Conservation (phyloP, 1,284 basidiomycete genomes). For the Pascua guehoae region DNA sequence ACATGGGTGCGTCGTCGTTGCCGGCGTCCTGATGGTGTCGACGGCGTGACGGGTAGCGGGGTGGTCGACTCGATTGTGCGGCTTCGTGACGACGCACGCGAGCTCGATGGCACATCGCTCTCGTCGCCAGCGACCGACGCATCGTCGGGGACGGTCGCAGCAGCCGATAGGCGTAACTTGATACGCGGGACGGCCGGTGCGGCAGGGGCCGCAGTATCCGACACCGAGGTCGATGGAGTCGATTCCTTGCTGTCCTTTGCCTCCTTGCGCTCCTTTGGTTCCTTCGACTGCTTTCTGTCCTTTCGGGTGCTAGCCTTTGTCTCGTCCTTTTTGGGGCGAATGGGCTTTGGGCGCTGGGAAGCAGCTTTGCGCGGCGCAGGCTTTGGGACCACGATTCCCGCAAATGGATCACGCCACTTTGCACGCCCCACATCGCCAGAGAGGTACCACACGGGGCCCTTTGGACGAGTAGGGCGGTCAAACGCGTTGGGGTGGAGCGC, state of each 20-base stretch:
- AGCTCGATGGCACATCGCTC: conserved; percentile 6
- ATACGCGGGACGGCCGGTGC: conserved; percentile 10
- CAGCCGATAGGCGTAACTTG: conserved; percentile 11
- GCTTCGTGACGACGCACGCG: conserved; percentile 12
- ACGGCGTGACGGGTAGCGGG: conserved; percentile 3
- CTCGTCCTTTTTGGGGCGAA: conserved; percentile 11
- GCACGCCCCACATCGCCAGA: conserved; percentile 26
- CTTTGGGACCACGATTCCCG: conserved; percentile 40
- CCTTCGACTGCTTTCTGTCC: background rate
- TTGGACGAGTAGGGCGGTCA: conserved; percentile 31
- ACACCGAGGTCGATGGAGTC: conserved; percentile 1
- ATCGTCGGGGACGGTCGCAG: background rate
- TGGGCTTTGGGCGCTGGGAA: conserved; percentile 20
- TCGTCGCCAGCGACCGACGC: conserved; percentile 8
- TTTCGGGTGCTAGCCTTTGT: conserved; percentile 3
- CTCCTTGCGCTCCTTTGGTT: conserved; percentile 2
- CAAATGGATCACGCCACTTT: conserved; percentile 43
- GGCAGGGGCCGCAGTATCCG: conserved; percentile 2
- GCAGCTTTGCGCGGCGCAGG: conserved; percentile 32
- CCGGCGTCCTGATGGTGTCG: background rate
- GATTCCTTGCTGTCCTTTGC: conserved; percentile 4
- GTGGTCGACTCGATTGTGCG: conserved; percentile 10
- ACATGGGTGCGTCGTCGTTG: conserved; percentile 7
- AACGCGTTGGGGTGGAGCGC: conserved; percentile 45
- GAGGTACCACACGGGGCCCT: conserved; percentile 45